Conservation (phyloP, 768 basidiomycete species). For the Roridomyces roridus region DNA sequence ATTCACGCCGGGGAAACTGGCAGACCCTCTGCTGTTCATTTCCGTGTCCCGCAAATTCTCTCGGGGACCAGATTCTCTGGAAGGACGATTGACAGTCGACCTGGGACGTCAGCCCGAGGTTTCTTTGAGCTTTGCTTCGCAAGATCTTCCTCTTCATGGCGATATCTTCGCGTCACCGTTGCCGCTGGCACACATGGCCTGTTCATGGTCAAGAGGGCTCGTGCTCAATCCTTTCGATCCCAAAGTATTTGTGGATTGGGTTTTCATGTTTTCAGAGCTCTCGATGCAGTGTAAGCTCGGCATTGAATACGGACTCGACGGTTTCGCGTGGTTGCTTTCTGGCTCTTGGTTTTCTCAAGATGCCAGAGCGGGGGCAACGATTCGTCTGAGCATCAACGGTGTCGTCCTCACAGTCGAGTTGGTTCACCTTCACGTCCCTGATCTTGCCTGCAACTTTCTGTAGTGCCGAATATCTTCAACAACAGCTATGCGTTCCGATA, state of each 20-base stretch:
- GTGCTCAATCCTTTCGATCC: conserved; percentile 54
- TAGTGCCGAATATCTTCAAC: conserved; percentile 64
- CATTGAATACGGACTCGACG: conserved; percentile 54
- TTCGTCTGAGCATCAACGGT: conserved; percentile 51
- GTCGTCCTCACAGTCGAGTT: conserved; percentile 65
- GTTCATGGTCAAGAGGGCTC: conserved; percentile 51
- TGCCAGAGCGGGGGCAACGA: conserved; percentile 48
- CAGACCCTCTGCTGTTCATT: conserved; percentile 43
- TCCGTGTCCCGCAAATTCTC: conserved; percentile 59
- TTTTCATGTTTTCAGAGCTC: conserved; percentile 60
- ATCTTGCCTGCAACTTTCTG: conserved; percentile 20
- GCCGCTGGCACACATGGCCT: conserved; percentile 12
- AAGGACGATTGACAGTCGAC: conserved; percentile 51
- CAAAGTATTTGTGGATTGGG: conserved; percentile 56
- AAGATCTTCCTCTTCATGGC: conserved; percentile 37
- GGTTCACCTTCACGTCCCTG: conserved; percentile 33
- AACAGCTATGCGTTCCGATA: conserved; percentile 63
- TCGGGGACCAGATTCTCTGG: conserved; percentile 46
- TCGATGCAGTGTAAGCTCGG: conserved; percentile 56
- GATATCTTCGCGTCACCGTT: conserved; percentile 25
- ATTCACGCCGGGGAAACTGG: conserved; percentile 40
- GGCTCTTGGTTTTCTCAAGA: conserved; percentile 57
- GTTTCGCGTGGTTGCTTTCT: conserved; percentile 48
- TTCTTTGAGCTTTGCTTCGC: conserved; percentile 50
- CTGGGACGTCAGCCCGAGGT: conserved; percentile 41